phyloP scores from a whole-genome alignment of 148 eudicot species.

The Euryodendron excelsum region DNA sequence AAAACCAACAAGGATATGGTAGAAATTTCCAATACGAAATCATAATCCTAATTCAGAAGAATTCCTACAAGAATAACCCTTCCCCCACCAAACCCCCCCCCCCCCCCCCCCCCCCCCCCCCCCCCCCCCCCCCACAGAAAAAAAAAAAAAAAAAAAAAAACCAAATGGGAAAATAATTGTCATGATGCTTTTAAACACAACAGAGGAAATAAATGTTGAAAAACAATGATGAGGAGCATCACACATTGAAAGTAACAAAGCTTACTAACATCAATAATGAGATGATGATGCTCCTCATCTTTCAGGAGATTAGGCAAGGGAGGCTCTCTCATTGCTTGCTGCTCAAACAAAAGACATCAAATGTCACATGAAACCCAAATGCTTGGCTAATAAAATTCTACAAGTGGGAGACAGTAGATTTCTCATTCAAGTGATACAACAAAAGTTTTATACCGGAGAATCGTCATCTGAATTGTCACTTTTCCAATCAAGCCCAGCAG shows the following conservation, averaged over 20 bases:
- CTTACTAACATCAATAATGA: conserved; percentile 73
- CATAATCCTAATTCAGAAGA: not conserved
- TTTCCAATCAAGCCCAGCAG: conserved; percentile 80
- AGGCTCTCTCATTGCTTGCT: conserved; percentile 53
- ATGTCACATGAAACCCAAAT: conserved; percentile 3
- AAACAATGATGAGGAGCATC: not conserved
- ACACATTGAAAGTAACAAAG: conserved; percentile 9
- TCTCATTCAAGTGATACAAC: not conserved
- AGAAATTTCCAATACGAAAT: not conserved
- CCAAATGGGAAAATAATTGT: not conserved
- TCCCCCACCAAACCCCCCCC: too few species aligned
- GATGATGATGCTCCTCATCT: conserved; percentile 67
- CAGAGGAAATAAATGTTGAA: not conserved
- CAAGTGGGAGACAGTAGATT: not conserved
- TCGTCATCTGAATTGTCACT: conserved; percentile 85
- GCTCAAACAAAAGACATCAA: too few species aligned
- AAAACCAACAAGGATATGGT: not conserved
- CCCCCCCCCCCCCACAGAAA: too few species aligned
- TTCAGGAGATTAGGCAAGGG: conserved; percentile 81
- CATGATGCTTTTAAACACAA: conserved; percentile 1
- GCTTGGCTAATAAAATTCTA: conserved; percentile 2
- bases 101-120: too few species aligned
- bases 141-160: not conserved
- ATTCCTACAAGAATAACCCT: too few species aligned
- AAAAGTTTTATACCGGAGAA: conserved; percentile 42